Evolutionary conservation across 2,329 filamentous ascomycete genomes (phyloP).

Genomic region (Botryotinia globosa): DNA sequence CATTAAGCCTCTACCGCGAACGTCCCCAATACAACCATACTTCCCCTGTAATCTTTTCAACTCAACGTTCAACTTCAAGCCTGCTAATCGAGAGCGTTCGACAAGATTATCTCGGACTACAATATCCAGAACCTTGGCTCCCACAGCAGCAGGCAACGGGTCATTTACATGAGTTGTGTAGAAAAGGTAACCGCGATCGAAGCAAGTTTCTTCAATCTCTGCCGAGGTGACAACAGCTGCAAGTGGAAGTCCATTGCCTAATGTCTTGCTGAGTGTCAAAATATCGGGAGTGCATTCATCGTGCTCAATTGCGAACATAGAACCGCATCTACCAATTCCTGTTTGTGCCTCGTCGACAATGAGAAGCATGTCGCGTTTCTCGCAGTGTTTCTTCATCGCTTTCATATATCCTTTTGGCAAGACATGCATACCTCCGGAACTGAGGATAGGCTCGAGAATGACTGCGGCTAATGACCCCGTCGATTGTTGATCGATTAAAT

Average conservation of each 20-base stretch:
- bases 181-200: slow-evolving; percentile 52
- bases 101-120: slow-evolving; percentile 53
- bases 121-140: slow-evolving; percentile 60
- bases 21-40: slow-evolving; percentile 61
- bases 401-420: slow-evolving; percentile 58
- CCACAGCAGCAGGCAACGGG: slow-evolving; percentile 57
- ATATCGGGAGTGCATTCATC: slow-evolving; percentile 57
- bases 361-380: slow-evolving; percentile 53
- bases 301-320: slow-evolving; percentile 58
- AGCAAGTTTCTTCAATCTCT: slow-evolving; percentile 49
- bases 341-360: slow-evolving; percentile 62
- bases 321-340: slow-evolving; percentile 52
- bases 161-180: slow-evolving; percentile 64
- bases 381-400: slow-evolving; percentile 53
- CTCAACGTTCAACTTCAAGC: slow-evolving; percentile 48
- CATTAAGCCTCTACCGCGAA: slow-evolving; percentile 58
- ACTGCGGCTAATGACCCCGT: slow-evolving; percentile 61
- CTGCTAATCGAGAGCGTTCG: slow-evolving; percentile 46
- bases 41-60: slow-evolving; percentile 48
- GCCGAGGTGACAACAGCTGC: slow-evolving; percentile 55
- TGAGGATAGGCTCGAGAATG: slow-evolving; percentile 52
- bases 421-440: slow-evolving; percentile 55
- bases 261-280: slow-evolving; percentile 57
- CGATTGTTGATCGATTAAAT: slow-evolving; percentile 56
- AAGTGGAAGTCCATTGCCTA: slow-evolving; percentile 59